Evolutionary conservation across 31 red algal species (phyloP), one percentile per base, ranked within the genome.

Genomic region (Endocladia muricata): DNA sequence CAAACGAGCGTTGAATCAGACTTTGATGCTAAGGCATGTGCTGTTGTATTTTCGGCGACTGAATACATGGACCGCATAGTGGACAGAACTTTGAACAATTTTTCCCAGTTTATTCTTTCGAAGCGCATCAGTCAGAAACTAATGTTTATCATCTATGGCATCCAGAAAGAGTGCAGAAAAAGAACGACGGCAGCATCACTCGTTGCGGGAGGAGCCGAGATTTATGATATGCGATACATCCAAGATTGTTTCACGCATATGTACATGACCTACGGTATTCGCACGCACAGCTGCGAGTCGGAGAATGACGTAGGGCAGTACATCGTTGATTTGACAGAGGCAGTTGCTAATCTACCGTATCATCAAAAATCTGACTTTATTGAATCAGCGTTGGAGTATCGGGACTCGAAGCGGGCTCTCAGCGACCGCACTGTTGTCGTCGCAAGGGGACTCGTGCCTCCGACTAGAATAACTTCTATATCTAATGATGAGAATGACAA

Each of bases 181-280:
- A 67, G 61, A 33, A 67, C 28, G 58, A 28, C 8, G 5, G 30
- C 19, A 19, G 26, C 25, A 29, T 3, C 33, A n/a, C 25, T 26
- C 26, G 6, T 36, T 26, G 25, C 7, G 7, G 5, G 28, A 4
- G 33, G 33, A 17, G 61, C 6, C 19, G 6, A 29, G 23, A 21
- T 67, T 36, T 6, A 36, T 34, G 33, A 19, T 21, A 21, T 47
- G 23, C 34, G n/a, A n/a, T 21, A 25, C 5, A 22, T 76, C 30
- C 72, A 61, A 32, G 72, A 57, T 35, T 15, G 72, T 31, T 61
- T 40, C 41, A 37, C 48, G 3, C n/a, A 0, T 34, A 55, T 88
- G 63, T 73, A 64, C 37, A 39, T 88, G 68, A 57, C 73, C 3
- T 74, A 79, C 40, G 84, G 74, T 25, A 79, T 88, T 73, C 74